phyloP scores from a whole-genome alignment of 192 early-diverging fungal species.

The Podila minutissima region DNA sequence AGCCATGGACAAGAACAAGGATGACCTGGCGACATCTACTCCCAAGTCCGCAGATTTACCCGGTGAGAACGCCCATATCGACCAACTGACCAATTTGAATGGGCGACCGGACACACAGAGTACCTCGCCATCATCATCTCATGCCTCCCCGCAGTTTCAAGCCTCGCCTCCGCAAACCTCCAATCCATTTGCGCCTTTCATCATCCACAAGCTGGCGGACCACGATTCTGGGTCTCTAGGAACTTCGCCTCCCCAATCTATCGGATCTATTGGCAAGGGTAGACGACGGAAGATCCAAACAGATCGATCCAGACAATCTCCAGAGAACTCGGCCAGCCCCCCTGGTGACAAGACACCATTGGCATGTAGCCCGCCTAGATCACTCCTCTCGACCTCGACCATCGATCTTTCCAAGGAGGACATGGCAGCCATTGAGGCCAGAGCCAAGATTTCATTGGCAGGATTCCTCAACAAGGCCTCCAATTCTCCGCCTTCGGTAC shows the following conservation, averaged over 20 bases:
- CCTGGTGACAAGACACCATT: constrained; percentile 1
- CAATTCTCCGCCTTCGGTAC: neutral
- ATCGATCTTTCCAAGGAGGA: neutral
- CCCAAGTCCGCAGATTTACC: too few species aligned
- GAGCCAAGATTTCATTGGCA: constrained; percentile 12
- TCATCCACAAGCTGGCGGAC: neutral
- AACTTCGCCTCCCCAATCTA: neutral
- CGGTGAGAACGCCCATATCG: too few species aligned
- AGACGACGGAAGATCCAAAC: constrained; percentile 34
- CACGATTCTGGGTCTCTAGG: neutral
- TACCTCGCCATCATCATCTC: neutral
- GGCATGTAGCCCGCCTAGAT: neutral
- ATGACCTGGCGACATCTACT: neutral
- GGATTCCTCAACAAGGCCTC: neutral
- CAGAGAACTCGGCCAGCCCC: neutral
- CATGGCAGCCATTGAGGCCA: constrained; percentile 14
- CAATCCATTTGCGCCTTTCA: constrained; percentile 20
- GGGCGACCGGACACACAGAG: neutral
- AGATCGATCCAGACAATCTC: constrained; percentile 11
- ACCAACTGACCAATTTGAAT: neutral
- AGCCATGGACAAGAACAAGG: neutral
- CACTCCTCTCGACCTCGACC: neutral
- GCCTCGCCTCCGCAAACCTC: neutral
- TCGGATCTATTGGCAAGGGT: constrained; percentile 22
- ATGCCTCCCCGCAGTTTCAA: neutral